Evolutionary conservation across 495 filamentous ascomycete genomes (phyloP).

Genomic region (Physcia stellaris): DNA sequence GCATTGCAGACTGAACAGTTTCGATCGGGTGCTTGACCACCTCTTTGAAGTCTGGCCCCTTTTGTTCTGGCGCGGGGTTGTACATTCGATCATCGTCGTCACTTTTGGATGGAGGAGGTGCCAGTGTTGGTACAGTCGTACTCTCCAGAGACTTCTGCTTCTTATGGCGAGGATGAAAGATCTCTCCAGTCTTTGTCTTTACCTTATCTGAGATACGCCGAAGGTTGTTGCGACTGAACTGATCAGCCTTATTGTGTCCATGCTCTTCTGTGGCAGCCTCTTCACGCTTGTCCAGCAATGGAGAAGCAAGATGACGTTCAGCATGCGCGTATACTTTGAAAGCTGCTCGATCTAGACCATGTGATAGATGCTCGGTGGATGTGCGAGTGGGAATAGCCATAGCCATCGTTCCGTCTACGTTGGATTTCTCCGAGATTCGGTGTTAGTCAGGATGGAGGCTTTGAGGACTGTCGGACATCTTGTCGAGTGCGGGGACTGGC

Average conservation of each 20-base stretch:
- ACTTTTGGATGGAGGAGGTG: slow-evolving; percentile 1
- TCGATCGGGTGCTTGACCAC: slow-evolving; percentile 17
- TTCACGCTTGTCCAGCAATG: no score
- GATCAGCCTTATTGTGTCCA: neutral
- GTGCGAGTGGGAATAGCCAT: no score
- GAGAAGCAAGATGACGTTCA: slow-evolving; percentile 2
- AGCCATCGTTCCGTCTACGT: no score
- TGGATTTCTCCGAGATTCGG: no score
- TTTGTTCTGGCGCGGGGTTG: slow-evolving; percentile 3
- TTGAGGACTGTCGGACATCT: no score
- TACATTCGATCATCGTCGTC: slow-evolving; percentile 4
- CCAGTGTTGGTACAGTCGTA: neutral
- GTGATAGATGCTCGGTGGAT: neutral
- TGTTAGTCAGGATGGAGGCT: no score
- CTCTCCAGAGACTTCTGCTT: neutral
- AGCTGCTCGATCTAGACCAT: neutral
- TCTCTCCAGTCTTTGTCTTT: slow-evolving; percentile 1
- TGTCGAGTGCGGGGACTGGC: no score
- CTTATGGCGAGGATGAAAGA: slow-evolving; percentile 3
- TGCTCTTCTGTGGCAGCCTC: no score
- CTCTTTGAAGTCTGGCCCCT: slow-evolving; percentile 10
- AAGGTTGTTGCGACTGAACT: neutral
- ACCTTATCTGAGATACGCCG: slow-evolving; percentile 2
- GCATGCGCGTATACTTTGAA: slow-evolving; percentile 3
- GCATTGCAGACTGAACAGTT: slow-evolving; percentile 14